Evolutionary conservation across 139 green algal species (phyloP), one percentile per base, ranked within the genome.

Genomic region (Micromonas pusilla): DNA sequence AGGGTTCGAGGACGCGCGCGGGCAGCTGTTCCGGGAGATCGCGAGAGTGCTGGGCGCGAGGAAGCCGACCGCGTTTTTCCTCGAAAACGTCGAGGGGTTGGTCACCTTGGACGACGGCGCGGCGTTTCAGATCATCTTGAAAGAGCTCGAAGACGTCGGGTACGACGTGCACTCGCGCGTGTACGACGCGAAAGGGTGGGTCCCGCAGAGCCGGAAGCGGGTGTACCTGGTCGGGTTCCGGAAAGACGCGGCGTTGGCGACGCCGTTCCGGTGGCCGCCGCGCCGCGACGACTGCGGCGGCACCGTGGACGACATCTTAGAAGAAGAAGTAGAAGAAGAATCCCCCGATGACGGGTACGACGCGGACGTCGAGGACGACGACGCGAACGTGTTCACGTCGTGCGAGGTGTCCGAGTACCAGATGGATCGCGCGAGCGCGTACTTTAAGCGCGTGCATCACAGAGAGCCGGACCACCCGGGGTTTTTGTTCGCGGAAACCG

Each of bases 11-110:
- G 72, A 79, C 52, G 38, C 72, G 72, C 53, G 72, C 31, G 72
- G 72, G 45, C 54, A 70, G 52, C 72, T 79, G 25, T 79, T 70
- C 52, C 33, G 26, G 36, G 72, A 79, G 72, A 52, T 79, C 20
- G 45, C 68, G 52, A 32, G 72, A 4, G 52, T 70, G 25, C n/a
- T 64, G 45, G 52, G 5, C 5, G 34, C 30, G 34, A 9, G 4
- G 9, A n/a, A 64, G 3, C 72, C 72, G 52, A 34, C 9, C 3
- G 39, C 39, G 28, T 34, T 79, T 26, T 26, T 79, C 9, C 72
- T 79, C 2, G 72, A 79, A 39, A 79, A 79, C 30, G 72, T 75
- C 13, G 67, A 52, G 33, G 25, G 28, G 23, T 53, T 75, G 67
- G 25, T 62, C 5, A 28, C 23, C 13, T 16, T 75, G 67, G 25